Conservation (phyloP, 2,329 filamentous ascomycete genomes). For the Coleophoma cylindrospora region DNA sequence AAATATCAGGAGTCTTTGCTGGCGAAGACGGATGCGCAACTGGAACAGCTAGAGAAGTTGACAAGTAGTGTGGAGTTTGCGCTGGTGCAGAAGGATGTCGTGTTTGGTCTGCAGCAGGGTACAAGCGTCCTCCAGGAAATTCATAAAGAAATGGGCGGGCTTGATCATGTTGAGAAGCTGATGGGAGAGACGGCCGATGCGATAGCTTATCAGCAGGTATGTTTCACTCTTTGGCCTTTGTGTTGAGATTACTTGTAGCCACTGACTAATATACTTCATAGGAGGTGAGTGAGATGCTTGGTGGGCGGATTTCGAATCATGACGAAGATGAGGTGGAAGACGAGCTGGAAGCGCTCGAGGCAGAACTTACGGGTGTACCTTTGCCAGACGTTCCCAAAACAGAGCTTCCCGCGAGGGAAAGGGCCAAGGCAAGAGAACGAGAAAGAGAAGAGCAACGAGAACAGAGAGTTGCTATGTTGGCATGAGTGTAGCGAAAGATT, state of each 20-base stretch:
- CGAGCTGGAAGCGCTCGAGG: constrained; percentile 78
- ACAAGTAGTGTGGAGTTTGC: constrained; percentile 92
- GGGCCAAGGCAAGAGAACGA: constrained; percentile 19
- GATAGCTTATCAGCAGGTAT: constrained; percentile 81
- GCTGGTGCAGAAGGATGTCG: constrained; percentile 90
- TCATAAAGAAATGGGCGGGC: constrained; percentile 89
- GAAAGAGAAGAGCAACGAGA: constrained; percentile 16
- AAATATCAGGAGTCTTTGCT: constrained; percentile 95
- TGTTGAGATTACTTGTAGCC: constrained; percentile 1
- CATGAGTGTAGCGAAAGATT: constrained; percentile 8
- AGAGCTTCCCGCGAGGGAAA: constrained; percentile 16
- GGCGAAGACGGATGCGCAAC: constrained; percentile 82
- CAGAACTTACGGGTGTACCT: constrained; percentile 43
- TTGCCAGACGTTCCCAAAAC: constrained; percentile 24
- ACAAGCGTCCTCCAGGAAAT: constrained; percentile 87
- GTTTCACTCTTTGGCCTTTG: constrained; percentile 16
- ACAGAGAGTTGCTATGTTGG: constrained; percentile 21
- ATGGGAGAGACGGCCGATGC: constrained; percentile 91
- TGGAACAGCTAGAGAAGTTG: constrained; percentile 89
- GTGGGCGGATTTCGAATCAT: constrained; percentile 81
- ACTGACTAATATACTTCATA: constrained; percentile 30
- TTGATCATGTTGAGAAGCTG: constrained; percentile 91
- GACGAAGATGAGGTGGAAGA: constrained; percentile 98
- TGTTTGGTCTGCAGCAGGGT: constrained; percentile 89
- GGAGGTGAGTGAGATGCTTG: constrained; percentile 91